Conservation (phyloP, 1,139 yeast genomes). For the Geotrichum aggregatum region DNA sequence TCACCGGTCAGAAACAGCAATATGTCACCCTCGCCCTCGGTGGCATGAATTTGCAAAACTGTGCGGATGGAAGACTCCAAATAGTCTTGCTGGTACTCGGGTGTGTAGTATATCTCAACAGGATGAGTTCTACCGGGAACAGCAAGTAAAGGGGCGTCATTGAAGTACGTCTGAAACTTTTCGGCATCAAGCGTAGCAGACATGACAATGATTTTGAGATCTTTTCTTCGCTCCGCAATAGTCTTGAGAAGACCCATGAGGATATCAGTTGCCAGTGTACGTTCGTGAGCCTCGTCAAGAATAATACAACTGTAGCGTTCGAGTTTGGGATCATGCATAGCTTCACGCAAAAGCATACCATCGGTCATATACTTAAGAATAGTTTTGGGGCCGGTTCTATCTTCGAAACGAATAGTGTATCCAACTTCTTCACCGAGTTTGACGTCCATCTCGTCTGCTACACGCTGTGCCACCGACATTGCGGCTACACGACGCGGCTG, state of each 20-base stretch:
- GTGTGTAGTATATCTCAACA: conserved; percentile 93
- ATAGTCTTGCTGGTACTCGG: conserved; percentile 92
- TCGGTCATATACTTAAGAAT: conserved; percentile 95
- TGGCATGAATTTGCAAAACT: conserved; percentile 91
- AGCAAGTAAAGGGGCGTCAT: conserved; percentile 87
- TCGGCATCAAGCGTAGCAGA: conserved; percentile 97
- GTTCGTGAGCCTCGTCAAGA: conserved; percentile 96
- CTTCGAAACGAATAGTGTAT: conserved; percentile 88
- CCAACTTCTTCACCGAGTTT: conserved; percentile 89
- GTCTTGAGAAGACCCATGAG: conserved; percentile 91
- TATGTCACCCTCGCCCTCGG: conserved; percentile 92
- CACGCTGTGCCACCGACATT: conserved; percentile 94
- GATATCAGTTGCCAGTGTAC: conserved; percentile 94
- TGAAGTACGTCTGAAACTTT: conserved; percentile 85
- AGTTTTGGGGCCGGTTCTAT: conserved; percentile 74
- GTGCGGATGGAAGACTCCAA: conserved; percentile 92
- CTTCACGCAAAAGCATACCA: conserved; percentile 96
- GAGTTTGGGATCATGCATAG: conserved; percentile 91
- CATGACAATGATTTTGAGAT: conserved; percentile 88
- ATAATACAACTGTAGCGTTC: conserved; percentile 81
- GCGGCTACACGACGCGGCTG: conserved; percentile 98
- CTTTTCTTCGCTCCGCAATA: conserved; percentile 73
- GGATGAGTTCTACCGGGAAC: conserved; percentile 98
- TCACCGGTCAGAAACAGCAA: conserved; percentile 90
- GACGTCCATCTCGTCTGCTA: conserved; percentile 94